Evolutionary conservation across 441 rosid species (phyloP), one percentile per base, ranked within the genome.

Genomic region (Pelargonium citronellum): DNA sequence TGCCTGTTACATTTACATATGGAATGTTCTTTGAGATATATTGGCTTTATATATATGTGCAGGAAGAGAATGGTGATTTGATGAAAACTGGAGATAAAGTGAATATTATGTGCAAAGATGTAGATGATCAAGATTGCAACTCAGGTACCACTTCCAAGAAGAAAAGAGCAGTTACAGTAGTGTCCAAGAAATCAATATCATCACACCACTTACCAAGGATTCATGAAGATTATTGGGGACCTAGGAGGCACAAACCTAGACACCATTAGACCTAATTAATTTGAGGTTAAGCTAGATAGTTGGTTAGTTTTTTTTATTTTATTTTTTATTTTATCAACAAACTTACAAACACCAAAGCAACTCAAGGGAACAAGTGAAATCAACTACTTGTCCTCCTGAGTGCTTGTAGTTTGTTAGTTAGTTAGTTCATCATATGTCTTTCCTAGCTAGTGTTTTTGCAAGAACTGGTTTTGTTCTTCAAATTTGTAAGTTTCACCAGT

Each of bases 141-240:
- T 11, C 57, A 49, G 57, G 79, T 67, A 51, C 69, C 67, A 83
- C 73, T 80, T 82, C 73, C 53, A 46, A 68, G 81, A 82, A 74
- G 83, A 74, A 78, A 68, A 82, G 64, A 69, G 82, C 71, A 49
- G 4, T 15, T 61, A 73, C 68, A 72, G 69, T 63, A 13, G 78
- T 73, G 10, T 67, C 74, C 44, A 75, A 71, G 73, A 81, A 76
- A 49, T 49, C 57, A 49, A 49, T 2, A 49, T 13, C 51, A 72
- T 75, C 83, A 66, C 63, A 75, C 1, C 76, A 79, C 53, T 68
- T 83, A 68, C 95, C 89, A 53, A 80, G 75, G 79, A 74, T 87
- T 67, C 87, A 89, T 17, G 89, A 87, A 83, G 49, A 44, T 44
- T 44, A 44, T 44, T 44, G 13, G 10, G 49, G 49, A 44, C 49